Percentiles rank a stretch among this genome's conserved stretches.
These are phyloP conservation scores for Barnettozyma botsteinii DNA, from an alignment of 805 yeast genomes.

Conservation along the genomic window DNA sequence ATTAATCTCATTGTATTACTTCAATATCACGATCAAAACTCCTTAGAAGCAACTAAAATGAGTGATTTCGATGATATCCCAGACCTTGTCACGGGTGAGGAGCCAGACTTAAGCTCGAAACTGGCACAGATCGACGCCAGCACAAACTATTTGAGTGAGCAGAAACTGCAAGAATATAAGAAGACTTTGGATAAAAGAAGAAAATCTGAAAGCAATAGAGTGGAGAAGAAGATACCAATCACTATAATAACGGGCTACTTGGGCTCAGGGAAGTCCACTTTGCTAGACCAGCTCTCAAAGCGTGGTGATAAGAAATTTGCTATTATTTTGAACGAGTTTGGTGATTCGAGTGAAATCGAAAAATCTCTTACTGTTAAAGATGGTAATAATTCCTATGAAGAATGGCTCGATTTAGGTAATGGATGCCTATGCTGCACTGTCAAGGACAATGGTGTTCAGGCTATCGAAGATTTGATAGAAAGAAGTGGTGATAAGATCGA, in stretches of 20 bases:
- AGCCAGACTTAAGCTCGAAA: constrained; percentile 23
- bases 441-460: constrained; percentile 89
- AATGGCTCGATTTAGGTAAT: constrained; percentile 94
- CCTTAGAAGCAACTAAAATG: background rate
- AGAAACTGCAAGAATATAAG: constrained; percentile 14
- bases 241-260: constrained; percentile 92
- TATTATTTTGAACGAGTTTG: constrained; percentile 87
- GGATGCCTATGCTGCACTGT: constrained; percentile 97
- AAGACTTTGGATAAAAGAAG: constrained; percentile 14
- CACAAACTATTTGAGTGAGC: constrained; percentile 13
- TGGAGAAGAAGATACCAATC: constrained; percentile 61
- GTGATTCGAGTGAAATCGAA: constrained; percentile 86
- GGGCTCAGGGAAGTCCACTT: constrained; percentile 91
- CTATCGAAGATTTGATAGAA: constrained; percentile 81
- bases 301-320: constrained; percentile 75
- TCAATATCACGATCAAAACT: too few species aligned
- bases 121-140: constrained; percentile 14
- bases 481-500: constrained; percentile 71
- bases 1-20: too few species aligned
- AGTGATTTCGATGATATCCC: constrained; percentile 8
- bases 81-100: constrained; percentile 10
- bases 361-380: constrained; percentile 68
- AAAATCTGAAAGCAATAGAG: constrained; percentile 2
- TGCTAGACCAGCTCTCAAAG: constrained; percentile 67
- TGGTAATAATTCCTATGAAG: constrained; percentile 57